Evolutionary conservation across 306 rosid species (phyloP).

Genomic region (Echinosophora koreensis): DNA sequence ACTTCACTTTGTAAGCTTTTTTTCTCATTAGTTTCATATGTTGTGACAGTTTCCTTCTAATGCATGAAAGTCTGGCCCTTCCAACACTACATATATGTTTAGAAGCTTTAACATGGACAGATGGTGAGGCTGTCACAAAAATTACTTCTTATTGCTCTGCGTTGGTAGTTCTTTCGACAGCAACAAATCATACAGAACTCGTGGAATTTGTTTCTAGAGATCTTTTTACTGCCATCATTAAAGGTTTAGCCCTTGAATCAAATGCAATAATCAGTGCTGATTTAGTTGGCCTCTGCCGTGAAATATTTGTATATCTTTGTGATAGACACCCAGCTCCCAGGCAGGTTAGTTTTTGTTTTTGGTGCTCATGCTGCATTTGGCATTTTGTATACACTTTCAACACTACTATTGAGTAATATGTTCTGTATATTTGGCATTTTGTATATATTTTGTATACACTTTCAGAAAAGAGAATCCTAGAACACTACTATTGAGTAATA

Average conservation of each 20-base stretch:
- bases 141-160: conserved; percentile 76
- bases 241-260: conserved; percentile 90
- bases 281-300: conserved; percentile 86
- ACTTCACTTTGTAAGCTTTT: conserved; percentile 20
- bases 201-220: conserved; percentile 80
- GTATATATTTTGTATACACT: background rate
- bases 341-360: conserved; percentile 68
- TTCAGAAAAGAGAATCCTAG: conserved; percentile 22
- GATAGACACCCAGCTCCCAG: conserved; percentile 92
- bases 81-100: conserved; percentile 75
- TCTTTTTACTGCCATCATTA: conserved; percentile 84
- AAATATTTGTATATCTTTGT: conserved; percentile 80
- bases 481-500: conserved; percentile 20
- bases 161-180: conserved; percentile 67
- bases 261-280: conserved; percentile 93
- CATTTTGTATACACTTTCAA: background rate
- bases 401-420: conserved; percentile 30
- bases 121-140: conserved; percentile 85
- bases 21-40: conserved; percentile 27
- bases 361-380: conserved; percentile 1
- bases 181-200: conserved; percentile 72
- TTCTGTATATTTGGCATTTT: conserved; percentile 21
- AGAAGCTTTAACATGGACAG: conserved; percentile 89
- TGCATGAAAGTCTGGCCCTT: conserved; percentile 76
- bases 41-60: conserved; percentile 82